Evolutionary conservation across 768 basidiomycete species (phyloP), one percentile per base, ranked within the genome.

Genomic region (Mycena alexandri): DNA sequence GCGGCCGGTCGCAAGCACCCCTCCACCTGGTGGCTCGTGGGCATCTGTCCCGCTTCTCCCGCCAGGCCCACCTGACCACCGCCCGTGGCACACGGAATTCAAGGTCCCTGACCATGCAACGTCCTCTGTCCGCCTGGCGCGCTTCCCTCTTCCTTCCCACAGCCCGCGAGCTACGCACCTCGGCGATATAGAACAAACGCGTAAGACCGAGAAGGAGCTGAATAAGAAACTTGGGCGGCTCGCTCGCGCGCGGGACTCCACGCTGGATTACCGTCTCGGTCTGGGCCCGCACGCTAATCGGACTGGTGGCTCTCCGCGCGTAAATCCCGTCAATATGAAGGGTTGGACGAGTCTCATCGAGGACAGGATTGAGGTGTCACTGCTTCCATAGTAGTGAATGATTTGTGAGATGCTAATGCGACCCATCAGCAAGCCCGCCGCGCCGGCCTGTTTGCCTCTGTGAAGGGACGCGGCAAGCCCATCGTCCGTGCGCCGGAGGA

Each of bases 301-400:
- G 62, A 19, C 64, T 62, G 4, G 75, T 11, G 17, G n/a, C 42
- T 12, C 33, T 5, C 5, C 75, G 29, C 80, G 81, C 52, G 73
- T 82, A 14, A 91, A 89, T 63, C 90, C 93, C 16, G 83, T 86
- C 21, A 86, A 80, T 47, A 67, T 94, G 72, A 91, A 89, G 75
- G 93, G 93, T 0, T 94, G 93, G 92, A 83, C 85, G 16, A 86
- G 84, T 62, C 79, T 95, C 57, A 85, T 92, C 14, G 93, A 96
- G 73, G 93, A 94, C 71, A 84, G 85, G 61, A 94, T 95, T 73
- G 90, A 95, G 85, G 93, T 90, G 65, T 14, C 79, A 73, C 51
- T 54, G 14, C 43, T 29, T 53, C 46, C 5, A 54, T 29, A 29
- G 6, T 29, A 3, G 29, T 25, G 41, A 36, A 24, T 0, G 33